Percentiles rank a stretch among this genome's conserved stretches.
Evolutionary conservation across 805 yeast species (phyloP).

Genomic region (Zygosaccharomyces gambellarensis): DNA sequence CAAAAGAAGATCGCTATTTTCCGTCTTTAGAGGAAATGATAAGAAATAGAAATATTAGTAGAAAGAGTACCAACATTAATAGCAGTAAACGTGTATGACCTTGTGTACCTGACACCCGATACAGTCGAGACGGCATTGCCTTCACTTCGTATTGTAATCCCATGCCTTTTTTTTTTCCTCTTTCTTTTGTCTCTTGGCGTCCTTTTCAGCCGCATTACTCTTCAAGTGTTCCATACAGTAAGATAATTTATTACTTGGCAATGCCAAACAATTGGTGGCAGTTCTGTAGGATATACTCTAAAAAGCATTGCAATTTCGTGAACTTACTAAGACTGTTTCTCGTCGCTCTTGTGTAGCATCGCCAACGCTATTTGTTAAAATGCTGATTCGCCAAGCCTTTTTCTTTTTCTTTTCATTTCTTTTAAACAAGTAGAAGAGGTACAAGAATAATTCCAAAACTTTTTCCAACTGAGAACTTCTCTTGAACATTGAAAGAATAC

Average conservation of each 20-base stretch:
- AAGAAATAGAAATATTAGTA: conserved; percentile 12
- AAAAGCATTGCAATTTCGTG: too few relatives aligned
- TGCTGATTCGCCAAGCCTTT: too few relatives aligned
- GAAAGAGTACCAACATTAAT: not conserved
- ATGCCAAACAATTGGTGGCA: not conserved
- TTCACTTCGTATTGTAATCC: not conserved
- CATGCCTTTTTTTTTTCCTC: not conserved
- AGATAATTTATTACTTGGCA: not conserved
- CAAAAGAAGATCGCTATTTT: conserved; percentile 29
- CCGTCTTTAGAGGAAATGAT: conserved; percentile 26
- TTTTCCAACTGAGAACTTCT: too few relatives aligned
- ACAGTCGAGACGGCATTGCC: too few relatives aligned
- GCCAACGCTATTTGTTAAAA: too few relatives aligned
- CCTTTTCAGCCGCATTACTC: not conserved
- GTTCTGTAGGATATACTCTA: not conserved
- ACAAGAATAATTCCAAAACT: too few relatives aligned
- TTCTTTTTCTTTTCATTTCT: too few relatives aligned
- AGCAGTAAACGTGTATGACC: not conserved
- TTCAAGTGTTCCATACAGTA: not conserved
- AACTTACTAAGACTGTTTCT: too few relatives aligned
- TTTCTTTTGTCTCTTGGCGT: not conserved
- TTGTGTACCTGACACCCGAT: not conserved
- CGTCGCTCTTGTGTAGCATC: too few relatives aligned
- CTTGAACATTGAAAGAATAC: too few relatives aligned
- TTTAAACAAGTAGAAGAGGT: too few relatives aligned